Evolutionary conservation across 2,329 filamentous ascomycete species (phyloP).

Genomic region (Biscogniauxia marginata): DNA sequence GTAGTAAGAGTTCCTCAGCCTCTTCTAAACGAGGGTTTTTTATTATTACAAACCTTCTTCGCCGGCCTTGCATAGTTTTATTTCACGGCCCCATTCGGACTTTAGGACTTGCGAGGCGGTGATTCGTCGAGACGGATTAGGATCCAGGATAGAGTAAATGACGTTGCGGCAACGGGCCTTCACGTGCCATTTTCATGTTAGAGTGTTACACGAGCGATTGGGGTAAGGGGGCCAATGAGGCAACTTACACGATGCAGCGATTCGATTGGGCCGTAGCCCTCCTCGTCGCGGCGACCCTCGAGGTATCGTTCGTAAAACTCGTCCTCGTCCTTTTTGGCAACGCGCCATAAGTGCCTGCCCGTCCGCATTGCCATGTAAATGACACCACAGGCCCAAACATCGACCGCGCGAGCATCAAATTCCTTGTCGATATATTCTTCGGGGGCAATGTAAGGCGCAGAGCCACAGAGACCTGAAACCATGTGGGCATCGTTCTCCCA

Average conservation of each 20-base stretch:
- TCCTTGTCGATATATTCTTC: conserved; percentile 95
- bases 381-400: conserved; percentile 96
- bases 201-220: conserved; percentile 8
- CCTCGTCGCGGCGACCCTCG: conserved; percentile 87
- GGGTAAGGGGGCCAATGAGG: background rate
- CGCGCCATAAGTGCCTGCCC: conserved; percentile 90
- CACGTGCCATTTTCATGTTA: conserved; percentile 19
- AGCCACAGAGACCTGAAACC: conserved; percentile 95
- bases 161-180: conserved; percentile 97
- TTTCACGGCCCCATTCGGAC: conserved; percentile 97
- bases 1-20: no score
- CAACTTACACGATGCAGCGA: conserved; percentile 83
- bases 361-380: conserved; percentile 99
- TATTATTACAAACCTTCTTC: conserved; percentile 80
- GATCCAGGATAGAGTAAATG: conserved; percentile 97
- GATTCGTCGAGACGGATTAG: conserved; percentile 87
- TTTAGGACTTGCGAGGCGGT: conserved; percentile 96
- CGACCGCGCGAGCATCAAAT: conserved; percentile 95
- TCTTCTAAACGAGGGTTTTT: conserved; percentile 2
- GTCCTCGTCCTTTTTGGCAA: conserved; percentile 96
- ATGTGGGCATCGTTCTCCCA: conserved; percentile 99
- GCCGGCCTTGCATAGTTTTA: conserved; percentile 93
- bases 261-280: conserved; percentile 95
- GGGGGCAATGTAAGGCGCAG: conserved; percentile 93
- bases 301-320: conserved; percentile 96